Conservation (phyloP, 2,329 filamentous ascomycete genomes). For the Dryadomyces sulphureus region DNA sequence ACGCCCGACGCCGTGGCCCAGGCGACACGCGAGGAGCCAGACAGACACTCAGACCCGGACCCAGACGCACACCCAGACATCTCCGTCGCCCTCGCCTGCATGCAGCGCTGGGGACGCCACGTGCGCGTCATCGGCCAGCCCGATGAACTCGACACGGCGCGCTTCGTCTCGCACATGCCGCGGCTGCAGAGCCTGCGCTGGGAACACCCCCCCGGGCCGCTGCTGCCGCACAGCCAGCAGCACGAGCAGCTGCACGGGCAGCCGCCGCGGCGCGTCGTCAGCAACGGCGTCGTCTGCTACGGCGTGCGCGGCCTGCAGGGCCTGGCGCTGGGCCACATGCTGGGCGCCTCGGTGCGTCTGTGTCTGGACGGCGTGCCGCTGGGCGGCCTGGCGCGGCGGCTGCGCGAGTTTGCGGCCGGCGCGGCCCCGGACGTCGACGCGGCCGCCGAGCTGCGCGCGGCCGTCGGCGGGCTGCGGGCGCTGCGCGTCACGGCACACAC, state of each 20-base stretch:
- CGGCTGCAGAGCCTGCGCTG: neutral
- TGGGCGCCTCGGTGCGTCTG: neutral
- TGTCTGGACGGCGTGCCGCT: conserved; percentile 2
- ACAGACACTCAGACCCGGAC: no score
- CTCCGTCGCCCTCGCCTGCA: no score
- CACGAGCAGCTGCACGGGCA: no score
- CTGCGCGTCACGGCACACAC: neutral
- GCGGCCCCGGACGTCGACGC: no score
- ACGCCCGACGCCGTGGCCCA: neutral
- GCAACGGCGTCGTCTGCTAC: neutral
- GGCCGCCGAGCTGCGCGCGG: neutral
- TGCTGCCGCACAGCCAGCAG: neutral
- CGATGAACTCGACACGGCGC: neutral
- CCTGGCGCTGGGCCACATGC: conserved; percentile 3
- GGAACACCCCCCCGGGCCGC: neutral
- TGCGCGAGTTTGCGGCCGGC: neutral
- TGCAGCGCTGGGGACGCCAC: conserved; percentile 1
- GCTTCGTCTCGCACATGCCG: neutral
- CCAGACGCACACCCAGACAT: no score
- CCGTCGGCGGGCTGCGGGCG: neutral
- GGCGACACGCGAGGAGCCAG: neutral
- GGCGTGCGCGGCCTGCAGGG: conserved; percentile 4
- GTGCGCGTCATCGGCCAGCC: neutral
- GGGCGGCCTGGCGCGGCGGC: conserved; percentile 1
- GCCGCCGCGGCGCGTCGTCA: neutral